These are phyloP conservation scores for Breviolum minutum DNA, from an alignment of 73 alveolate species.

Conservation along the genomic window DNA sequence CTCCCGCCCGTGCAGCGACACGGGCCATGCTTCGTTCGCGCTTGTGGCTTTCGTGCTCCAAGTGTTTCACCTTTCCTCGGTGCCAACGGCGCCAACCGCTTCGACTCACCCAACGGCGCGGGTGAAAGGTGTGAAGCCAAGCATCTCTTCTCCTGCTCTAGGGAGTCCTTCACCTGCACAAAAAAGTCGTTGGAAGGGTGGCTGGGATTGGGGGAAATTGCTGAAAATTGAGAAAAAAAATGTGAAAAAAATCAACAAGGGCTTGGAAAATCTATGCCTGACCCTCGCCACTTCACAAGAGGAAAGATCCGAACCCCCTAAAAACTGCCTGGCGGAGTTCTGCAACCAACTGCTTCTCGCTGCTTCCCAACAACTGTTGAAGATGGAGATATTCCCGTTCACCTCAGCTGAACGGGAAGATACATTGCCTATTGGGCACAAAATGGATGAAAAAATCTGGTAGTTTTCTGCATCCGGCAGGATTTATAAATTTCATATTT, in stretches of 20 bases:
- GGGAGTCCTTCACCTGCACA: slow-evolving; percentile 46
- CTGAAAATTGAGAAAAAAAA: neutral
- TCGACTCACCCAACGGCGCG: neutral
- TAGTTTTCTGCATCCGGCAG: neutral
- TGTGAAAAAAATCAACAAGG: too few species aligned
- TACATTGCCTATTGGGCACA: neutral
- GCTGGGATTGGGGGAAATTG: neutral
- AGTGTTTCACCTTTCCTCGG: slow-evolving; percentile 35
- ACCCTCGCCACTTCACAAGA: too few species aligned
- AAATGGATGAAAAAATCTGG: neutral
- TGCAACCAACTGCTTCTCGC: slow-evolving; percentile 21
- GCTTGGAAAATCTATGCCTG: too few species aligned
- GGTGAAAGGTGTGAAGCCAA: neutral
- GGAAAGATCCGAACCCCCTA: neutral
- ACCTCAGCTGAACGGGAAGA: neutral
- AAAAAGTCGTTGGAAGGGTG: neutral
- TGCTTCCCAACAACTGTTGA: slow-evolving; percentile 76
- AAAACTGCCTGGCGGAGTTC: slow-evolving; percentile 66
- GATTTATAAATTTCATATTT: neutral
- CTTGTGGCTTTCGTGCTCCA: slow-evolving; percentile 73
- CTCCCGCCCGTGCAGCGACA: slow-evolving; percentile 84
- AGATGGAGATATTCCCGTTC: slow-evolving; percentile 62
- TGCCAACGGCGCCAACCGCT: neutral
- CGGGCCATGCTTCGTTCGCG: slow-evolving; percentile 88
- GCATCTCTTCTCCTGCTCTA: slow-evolving; percentile 69